These are phyloP conservation scores for Apiotrichum porosum DNA, from an alignment of 1,284 basidiomycete species.

Conservation along the genomic window DNA sequence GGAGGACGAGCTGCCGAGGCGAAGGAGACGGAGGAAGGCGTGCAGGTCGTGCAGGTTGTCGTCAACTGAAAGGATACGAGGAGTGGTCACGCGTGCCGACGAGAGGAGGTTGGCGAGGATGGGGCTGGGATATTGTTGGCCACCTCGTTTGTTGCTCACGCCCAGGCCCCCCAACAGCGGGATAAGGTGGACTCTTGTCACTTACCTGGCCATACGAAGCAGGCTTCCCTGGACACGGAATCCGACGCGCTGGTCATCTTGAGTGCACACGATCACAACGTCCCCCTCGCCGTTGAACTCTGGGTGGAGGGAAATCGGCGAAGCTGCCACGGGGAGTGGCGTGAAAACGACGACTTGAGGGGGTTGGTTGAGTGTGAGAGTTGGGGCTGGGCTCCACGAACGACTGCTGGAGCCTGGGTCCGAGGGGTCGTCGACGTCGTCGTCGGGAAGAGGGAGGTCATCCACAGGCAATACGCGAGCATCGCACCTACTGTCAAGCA, in stretches of 20 bases:
- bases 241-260: slow-evolving; percentile 8
- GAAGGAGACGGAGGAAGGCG: slow-evolving; percentile 14
- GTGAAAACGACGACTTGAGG: background rate
- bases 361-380: too few relatives aligned
- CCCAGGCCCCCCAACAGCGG: background rate
- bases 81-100: background rate
- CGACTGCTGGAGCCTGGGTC: too few relatives aligned
- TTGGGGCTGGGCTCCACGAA: too few relatives aligned
- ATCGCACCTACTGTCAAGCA: too few relatives aligned
- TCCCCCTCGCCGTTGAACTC: slow-evolving; percentile 15
- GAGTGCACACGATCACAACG: slow-evolving; percentile 9
- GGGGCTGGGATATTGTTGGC: slow-evolving; percentile 10
- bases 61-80: slow-evolving; percentile 4
- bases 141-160: too few relatives aligned
- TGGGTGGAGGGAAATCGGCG: background rate
- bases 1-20: background rate
- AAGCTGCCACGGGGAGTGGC: background rate
- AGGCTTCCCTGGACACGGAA: slow-evolving; percentile 15
- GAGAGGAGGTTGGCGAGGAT: slow-evolving; percentile 2
- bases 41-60: slow-evolving; percentile 13
- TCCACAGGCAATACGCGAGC: too few relatives aligned
- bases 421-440: too few relatives aligned
- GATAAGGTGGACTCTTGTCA: background rate
- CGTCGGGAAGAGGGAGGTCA: too few relatives aligned
- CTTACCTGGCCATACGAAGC: slow-evolving; percentile 17